Base-by-base conservation (phyloP, 2,329 filamentous ascomycete species). In the Metarhizium anisopliae region DNA sequence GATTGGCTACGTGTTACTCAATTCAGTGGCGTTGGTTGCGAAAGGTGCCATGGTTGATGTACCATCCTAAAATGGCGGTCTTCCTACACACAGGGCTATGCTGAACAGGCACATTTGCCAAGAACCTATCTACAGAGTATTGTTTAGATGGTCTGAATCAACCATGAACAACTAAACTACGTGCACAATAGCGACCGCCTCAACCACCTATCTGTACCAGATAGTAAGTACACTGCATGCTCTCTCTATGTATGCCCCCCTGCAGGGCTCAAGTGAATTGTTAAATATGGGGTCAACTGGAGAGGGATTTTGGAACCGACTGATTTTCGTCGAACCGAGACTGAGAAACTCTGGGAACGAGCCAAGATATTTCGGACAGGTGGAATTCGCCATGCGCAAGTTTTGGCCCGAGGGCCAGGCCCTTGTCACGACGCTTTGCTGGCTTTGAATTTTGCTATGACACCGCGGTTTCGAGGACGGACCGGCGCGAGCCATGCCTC, bases 401-500 rank as follows among this genome's bases (percentile, higher is more conserved):
- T 3, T 35, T 25, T 35, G 25, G 20, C 45, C 25, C 25, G 20
- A 7, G 45, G 8, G 30, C 7, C 45, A 49, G 25, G 45, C 13
- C 45, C 25, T 20, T 16, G 45, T 49, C 45, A 49, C 45, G 4
- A 20, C 45, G 14, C 11, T 16, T 49, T 49, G 18, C 25, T 30
- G 6, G n/a, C 45, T 29, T 49, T 18, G 10, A 32, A 8, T 49
- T 30, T 30, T 49, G 25, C 45, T 25, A 14, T 29, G n/a, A 29
- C 38, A 40, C 30, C 35, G 25, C 20, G 20, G 14, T 40, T 25
- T 18, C 16, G 13, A 30, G 36, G 36, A n/a, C 51, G 32, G 32
- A 36, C 50, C 45, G 53, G 35, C 50, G 29, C 50, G 47, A 50
- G 47, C 47, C 40, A 52, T 50, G 8, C 47, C 55, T 43, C 32